Base-by-base conservation (phyloP, 257 asterid species). In the Gentiana straminea region DNA sequence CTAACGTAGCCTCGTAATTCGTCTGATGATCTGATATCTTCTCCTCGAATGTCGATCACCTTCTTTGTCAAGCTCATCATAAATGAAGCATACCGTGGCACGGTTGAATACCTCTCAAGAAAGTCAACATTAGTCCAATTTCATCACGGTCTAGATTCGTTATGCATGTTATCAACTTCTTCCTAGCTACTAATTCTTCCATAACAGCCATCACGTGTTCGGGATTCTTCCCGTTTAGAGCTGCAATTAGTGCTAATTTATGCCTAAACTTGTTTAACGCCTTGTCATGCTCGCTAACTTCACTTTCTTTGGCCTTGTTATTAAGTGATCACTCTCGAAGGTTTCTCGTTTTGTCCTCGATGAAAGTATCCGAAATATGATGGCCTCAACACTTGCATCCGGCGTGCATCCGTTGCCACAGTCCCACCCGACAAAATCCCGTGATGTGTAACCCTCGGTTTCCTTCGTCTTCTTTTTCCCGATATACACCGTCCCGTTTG, bases 131-230 rank as follows among this genome's bases (percentile, higher is more conserved):
- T 71, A 81, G 65, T 1, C 75, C 89, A 5, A 92, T 81, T 78
- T 92, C 97, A 13, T 73, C 80, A 0, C 9, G 35, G 13, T 85
- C 97, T 78, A 92, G 65, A 78, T 81, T 88, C 1, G 81, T 67
- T 13, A 85, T 79, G 43, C 93, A 78, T 60, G 47, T 78, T 69
- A 85, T 52, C 79, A 92, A 60, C 79, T 83, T 92, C 82, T 77
- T 81, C 55, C 97, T 66, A 3, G 90, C 93, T 12, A 92, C 85
- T 72, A 92, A 67, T 55, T 92, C 98, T 81, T 92, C 97, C 77
- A 92, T 85, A 35, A 92, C 97, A 37, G 97, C 97, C 62, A 88
- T 84, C 43, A 80, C 75, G 62, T 72, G 70, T 68, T 75, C 91
- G 0, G 94, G 94, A 62, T 81, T 81, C 66, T 69, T 85, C 61